Evolutionary conservation across 768 basidiomycete genomes (phyloP).

Genomic region (Suillus lakei): DNA sequence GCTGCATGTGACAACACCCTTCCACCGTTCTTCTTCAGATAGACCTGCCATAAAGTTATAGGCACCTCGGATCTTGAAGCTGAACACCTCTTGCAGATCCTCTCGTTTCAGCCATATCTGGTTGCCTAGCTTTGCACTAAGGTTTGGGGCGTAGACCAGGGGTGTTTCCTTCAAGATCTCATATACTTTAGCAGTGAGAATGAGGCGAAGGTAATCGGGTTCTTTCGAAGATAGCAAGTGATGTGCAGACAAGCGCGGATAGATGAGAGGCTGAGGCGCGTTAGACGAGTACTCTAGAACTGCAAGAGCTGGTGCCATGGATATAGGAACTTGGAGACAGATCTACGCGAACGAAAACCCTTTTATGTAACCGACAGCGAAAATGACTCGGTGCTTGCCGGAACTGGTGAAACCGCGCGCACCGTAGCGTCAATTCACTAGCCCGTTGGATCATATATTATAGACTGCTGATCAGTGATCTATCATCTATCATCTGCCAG

Average conservation of each 20-base stretch:
- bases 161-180: constrained; percentile 90
- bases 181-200: constrained; percentile 89
- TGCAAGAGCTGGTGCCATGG: constrained; percentile 42
- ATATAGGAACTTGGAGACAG: not conserved
- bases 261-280: constrained; percentile 67
- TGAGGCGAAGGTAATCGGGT: constrained; percentile 89
- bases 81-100: constrained; percentile 96
- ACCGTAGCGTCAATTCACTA: not conserved
- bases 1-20: constrained; percentile 97
- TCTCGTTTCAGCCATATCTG: constrained; percentile 97
- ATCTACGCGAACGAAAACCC: not conserved
- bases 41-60: constrained; percentile 98
- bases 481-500: not conserved
- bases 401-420: not conserved
- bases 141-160: constrained; percentile 82
- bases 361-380: not conserved
- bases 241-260: constrained; percentile 71
- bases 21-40: constrained; percentile 89
- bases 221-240: constrained; percentile 65
- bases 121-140: constrained; percentile 88
- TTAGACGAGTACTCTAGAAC: constrained; percentile 71
- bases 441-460: not conserved
- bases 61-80: constrained; percentile 98
- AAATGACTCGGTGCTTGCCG: constrained; percentile 8
- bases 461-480: no score